Evolutionary conservation across 140 eudicot species (phyloP).

Genomic region (Anethum foeniculum): DNA sequence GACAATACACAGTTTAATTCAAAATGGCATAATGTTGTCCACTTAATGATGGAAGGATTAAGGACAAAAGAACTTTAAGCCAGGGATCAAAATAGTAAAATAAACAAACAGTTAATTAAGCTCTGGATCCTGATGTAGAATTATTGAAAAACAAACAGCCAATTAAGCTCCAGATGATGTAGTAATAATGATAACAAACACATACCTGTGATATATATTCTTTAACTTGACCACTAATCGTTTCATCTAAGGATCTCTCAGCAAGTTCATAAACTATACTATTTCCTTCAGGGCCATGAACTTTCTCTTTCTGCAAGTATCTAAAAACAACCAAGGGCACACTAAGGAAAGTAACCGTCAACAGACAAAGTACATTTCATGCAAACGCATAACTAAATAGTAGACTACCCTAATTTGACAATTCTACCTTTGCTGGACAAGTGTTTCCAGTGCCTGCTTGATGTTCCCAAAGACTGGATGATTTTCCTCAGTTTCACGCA

Average conservation of each 20-base stretch:
- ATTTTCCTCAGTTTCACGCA: slow-evolving; percentile 61
- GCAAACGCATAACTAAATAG: neutral
- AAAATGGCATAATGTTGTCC: neutral
- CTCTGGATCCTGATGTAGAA: no score
- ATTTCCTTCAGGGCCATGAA: slow-evolving; percentile 83
- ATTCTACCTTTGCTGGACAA: slow-evolving; percentile 81
- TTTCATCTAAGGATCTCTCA: slow-evolving; percentile 71
- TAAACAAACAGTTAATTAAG: neutral
- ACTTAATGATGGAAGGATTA: neutral
- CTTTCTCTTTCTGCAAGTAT: slow-evolving; percentile 81
- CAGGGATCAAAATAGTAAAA: neutral
- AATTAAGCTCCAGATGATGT: neutral
- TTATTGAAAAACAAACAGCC: neutral
- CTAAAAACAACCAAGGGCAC: slow-evolving; percentile 29
- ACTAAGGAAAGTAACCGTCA: slow-evolving; percentile 7
- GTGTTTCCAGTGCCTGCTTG: slow-evolving; percentile 69
- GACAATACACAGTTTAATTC: neutral
- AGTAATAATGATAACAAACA: neutral
- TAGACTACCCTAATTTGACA: neutral
- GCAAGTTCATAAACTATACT: slow-evolving; percentile 75
- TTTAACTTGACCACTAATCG: slow-evolving; percentile 39
- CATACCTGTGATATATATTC: slow-evolving; percentile 63
- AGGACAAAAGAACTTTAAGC: neutral
- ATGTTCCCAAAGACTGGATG: slow-evolving; percentile 56
- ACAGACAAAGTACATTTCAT: neutral